phyloP scores from a whole-genome alignment of 768 basidiomycete species.

The Naganishia friedmannii region DNA sequence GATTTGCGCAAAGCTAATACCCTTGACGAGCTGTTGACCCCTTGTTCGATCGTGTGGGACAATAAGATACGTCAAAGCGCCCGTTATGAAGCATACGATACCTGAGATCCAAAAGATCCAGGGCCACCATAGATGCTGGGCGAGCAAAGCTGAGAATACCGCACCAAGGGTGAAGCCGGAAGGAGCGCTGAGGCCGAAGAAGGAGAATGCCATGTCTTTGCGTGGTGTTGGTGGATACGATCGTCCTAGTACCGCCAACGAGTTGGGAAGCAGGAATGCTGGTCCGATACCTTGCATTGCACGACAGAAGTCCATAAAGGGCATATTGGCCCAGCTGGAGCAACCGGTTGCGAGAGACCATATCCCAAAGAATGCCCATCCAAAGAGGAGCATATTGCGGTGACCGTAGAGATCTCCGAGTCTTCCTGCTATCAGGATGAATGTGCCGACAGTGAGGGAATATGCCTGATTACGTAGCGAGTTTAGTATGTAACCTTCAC shows the following conservation, averaged over 20 bases:
- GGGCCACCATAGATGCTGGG: constrained; percentile 26
- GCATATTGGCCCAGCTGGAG: constrained; percentile 13
- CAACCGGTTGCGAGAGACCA: constrained; percentile 18
- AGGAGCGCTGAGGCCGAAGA: constrained; percentile 38
- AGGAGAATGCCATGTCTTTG: constrained; percentile 36
- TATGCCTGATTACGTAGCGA: constrained; percentile 17
- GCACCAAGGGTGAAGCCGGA: constrained; percentile 39
- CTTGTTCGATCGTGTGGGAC: constrained; percentile 31
- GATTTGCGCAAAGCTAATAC: constrained; percentile 17
- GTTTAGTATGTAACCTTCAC: not conserved
- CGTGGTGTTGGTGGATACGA: constrained; percentile 37
- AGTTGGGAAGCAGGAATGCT: constrained; percentile 37
- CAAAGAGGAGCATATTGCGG: constrained; percentile 22
- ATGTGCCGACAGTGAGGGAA: constrained; percentile 38
- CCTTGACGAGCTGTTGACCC: constrained; percentile 26
- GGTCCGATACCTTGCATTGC: constrained; percentile 40
- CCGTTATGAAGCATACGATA: constrained; percentile 27
- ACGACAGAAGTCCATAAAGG: constrained; percentile 36
- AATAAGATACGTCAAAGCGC: constrained; percentile 28
- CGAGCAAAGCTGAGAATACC: constrained; percentile 33
- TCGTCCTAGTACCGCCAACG: constrained; percentile 38
- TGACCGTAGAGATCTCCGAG: constrained; percentile 38
- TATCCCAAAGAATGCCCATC: constrained; percentile 28
- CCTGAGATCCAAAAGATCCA: constrained; percentile 40
- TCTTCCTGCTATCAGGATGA: constrained; percentile 37